Evolutionary conservation across 169 alveolate species (phyloP).

Genomic region (Cryptosporidium ryanae): DNA sequence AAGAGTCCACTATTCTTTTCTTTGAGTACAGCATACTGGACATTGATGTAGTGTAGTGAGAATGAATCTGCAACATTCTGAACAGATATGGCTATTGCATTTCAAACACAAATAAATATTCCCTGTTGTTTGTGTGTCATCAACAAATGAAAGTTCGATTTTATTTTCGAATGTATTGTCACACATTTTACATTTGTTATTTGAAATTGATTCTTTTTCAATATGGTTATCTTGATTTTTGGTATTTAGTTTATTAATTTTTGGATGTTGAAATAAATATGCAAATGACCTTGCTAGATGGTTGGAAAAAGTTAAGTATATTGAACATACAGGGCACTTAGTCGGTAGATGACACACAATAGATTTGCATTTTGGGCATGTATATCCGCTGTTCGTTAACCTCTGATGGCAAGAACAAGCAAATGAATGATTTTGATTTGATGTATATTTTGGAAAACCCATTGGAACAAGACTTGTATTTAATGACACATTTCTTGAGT

Average conservation of each 20-base stretch:
- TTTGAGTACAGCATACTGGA: constrained; percentile 41
- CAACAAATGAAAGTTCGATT: neutral
- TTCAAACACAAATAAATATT: constrained; percentile 22
- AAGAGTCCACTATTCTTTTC: too few relatives aligned
- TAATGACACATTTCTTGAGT: neutral
- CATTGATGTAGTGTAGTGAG: constrained; percentile 57
- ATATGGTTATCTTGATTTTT: neutral
- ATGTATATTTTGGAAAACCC: constrained; percentile 53
- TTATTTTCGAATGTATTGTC: neutral
- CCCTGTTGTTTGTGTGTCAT: neutral
- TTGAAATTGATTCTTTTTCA: neutral
- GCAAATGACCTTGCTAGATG: constrained; percentile 71
- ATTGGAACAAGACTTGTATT: constrained; percentile 49
- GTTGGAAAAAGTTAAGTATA: constrained; percentile 47
- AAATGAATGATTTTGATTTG: constrained; percentile 35
- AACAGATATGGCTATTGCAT: constrained; percentile 29
- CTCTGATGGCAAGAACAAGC: constrained; percentile 49
- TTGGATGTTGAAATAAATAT: constrained; percentile 52
- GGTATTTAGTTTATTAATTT: neutral
- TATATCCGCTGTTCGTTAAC: constrained; percentile 23
- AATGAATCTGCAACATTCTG: constrained; percentile 46
- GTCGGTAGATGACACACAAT: constrained; percentile 52
- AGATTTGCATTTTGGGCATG: constrained; percentile 68
- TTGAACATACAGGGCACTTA: constrained; percentile 61
- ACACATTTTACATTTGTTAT: constrained; percentile 19